These are phyloP conservation scores for Erythrophleum fordii DNA, from an alignment of 306 rosid species.

Conservation along the genomic window DNA sequence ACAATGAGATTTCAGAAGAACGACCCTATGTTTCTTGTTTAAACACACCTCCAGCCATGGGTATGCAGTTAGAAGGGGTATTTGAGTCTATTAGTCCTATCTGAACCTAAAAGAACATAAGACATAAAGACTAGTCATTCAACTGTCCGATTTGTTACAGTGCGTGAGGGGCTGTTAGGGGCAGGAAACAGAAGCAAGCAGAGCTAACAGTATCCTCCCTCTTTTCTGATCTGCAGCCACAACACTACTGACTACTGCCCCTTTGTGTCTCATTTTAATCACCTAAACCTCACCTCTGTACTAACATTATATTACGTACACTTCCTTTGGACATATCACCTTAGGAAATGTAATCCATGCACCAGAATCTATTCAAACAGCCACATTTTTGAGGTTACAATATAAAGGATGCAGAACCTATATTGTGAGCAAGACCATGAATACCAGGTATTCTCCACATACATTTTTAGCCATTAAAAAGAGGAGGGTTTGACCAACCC, in stretches of 20 bases:
- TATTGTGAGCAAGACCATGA: not conserved
- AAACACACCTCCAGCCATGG: constrained; percentile 11
- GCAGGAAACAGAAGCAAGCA: constrained; percentile 10
- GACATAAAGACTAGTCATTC: not conserved
- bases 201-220: constrained; percentile 1
- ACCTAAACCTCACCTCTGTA: not conserved
- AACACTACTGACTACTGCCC: not conserved
- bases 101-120: constrained; percentile 7
- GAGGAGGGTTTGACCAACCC: constrained; percentile 6
- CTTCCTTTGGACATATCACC: not conserved
- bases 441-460: not conserved
- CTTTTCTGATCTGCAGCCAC: not conserved
- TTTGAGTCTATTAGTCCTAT: not conserved
- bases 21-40: not conserved
- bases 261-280: not conserved
- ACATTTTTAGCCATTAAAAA: constrained; percentile 23
- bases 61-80: not conserved
- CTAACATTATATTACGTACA: not conserved
- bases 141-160: not conserved
- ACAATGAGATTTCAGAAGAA: constrained; percentile 4
- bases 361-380: not conserved
- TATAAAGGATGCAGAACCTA: constrained; percentile 20
- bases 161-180: not conserved
- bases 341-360: constrained; percentile 22
- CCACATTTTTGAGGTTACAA: constrained; percentile 16